Conservation (phyloP, 2,329 filamentous ascomycete species). For the Aspergillus jensenii region DNA sequence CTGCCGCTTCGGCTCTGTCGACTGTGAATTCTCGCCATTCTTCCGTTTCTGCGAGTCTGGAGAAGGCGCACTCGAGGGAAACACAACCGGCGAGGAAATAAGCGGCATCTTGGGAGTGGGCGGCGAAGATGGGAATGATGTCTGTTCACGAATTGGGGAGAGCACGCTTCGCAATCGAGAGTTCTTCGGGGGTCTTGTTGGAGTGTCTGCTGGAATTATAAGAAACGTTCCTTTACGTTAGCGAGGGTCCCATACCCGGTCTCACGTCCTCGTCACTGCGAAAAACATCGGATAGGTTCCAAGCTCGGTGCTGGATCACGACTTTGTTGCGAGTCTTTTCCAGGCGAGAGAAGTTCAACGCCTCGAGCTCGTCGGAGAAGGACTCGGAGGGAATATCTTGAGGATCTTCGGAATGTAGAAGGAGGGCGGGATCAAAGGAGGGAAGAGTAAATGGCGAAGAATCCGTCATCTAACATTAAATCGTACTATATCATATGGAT, state of each 20-base stretch:
- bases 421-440: slow-evolving; percentile 53
- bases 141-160: slow-evolving; percentile 16
- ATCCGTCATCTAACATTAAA: slow-evolving; percentile 29
- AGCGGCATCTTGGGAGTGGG: slow-evolving; percentile 39
- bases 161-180: slow-evolving; percentile 13
- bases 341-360: slow-evolving; percentile 32
- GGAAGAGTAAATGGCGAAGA: slow-evolving; percentile 41
- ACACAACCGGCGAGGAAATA: slow-evolving; percentile 40
- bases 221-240: not conserved
- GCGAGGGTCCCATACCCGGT: slow-evolving; percentile 26
- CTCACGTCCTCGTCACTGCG: slow-evolving; percentile 43
- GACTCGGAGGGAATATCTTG: slow-evolving; percentile 30
- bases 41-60: slow-evolving; percentile 43
- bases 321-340: slow-evolving; percentile 38
- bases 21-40: slow-evolving; percentile 28
- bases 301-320: slow-evolving; percentile 45
- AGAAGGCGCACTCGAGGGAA: slow-evolving; percentile 38
- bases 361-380: slow-evolving; percentile 43
- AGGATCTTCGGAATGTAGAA: slow-evolving; percentile 47
- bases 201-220: slow-evolving; percentile 32
- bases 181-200: slow-evolving; percentile 29
- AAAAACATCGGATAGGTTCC: slow-evolving; percentile 44
- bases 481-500: not conserved
- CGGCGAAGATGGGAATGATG: slow-evolving; percentile 34
- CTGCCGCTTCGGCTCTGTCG: slow-evolving; percentile 38